Evolutionary conservation across 176 grass and related monocot genomes (phyloP).

Genomic region (Tillandsia fasciculata): DNA sequence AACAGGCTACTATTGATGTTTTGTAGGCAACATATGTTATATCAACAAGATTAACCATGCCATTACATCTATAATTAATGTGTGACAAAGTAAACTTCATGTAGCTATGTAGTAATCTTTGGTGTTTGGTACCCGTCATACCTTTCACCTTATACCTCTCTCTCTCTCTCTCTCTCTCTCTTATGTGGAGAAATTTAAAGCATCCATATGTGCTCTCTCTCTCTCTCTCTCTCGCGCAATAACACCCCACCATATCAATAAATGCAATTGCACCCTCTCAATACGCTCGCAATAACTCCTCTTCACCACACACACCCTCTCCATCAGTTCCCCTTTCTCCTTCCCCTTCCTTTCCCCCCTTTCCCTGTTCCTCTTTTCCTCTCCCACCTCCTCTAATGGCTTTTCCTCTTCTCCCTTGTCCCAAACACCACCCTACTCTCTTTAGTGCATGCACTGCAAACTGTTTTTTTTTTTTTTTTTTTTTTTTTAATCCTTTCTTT

Average conservation of each 20-base stretch:
- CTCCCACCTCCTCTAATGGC: conserved; percentile 6
- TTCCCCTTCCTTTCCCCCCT: conserved; percentile 9
- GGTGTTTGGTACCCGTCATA: not conserved
- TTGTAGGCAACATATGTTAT: too few relatives aligned
- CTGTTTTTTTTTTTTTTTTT: not conserved
- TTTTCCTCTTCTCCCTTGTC: not conserved
- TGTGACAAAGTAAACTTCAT: not conserved
- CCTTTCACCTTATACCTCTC: conserved; percentile 19
- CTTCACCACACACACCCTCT: conserved; percentile 58
- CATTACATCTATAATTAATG: not conserved
- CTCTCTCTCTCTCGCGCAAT: conserved; percentile 9
- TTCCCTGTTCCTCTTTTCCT: conserved; percentile 11
- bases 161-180: not conserved
- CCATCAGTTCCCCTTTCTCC: conserved; percentile 20
- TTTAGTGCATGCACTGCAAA: conserved; percentile 3
- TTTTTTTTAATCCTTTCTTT: not conserved
- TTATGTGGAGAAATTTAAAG: conserved; percentile 15
- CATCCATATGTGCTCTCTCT: not conserved
- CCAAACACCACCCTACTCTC: not conserved
- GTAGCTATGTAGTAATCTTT: not conserved
- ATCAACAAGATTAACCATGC: not conserved
- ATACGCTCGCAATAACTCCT: conserved; percentile 74
- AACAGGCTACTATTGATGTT: too few relatives aligned
- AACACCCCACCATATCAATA: conserved; percentile 62
- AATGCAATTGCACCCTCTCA: conserved; percentile 96